Conservation (phyloP, 306 rosid species). For the Cicer arietinum region DNA sequence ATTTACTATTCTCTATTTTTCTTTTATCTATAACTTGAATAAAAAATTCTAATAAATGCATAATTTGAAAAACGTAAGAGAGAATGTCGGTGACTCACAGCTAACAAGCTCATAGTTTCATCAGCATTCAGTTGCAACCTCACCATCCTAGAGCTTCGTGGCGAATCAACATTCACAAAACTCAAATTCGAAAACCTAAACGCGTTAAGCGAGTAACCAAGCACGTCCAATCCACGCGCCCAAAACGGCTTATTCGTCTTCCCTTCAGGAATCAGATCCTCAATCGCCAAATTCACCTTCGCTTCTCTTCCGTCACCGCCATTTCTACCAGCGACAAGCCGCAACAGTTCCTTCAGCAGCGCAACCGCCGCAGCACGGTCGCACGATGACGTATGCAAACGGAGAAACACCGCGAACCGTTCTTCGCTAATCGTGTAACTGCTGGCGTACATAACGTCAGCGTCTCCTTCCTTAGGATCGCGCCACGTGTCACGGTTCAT, state of each 20-base stretch:
- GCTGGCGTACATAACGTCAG: constrained; percentile 58
- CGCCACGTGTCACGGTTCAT: constrained; percentile 68
- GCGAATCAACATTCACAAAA: constrained; percentile 54
- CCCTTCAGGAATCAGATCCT: constrained; percentile 74
- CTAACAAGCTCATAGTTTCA: constrained; percentile 58
- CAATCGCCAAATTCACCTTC: constrained; percentile 55
- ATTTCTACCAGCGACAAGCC: constrained; percentile 5
- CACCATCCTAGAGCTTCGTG: constrained; percentile 58
- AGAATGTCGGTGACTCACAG: constrained; percentile 52
- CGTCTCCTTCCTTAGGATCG: constrained; percentile 37
- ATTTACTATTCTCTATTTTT: too few relatives aligned
- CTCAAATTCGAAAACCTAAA: constrained; percentile 62
- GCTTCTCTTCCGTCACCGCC: background rate
- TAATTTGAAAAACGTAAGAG: background rate
- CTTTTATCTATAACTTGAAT: too few relatives aligned
- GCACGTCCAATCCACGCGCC: constrained; percentile 94
- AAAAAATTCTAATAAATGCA: too few relatives aligned
- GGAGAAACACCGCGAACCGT: constrained; percentile 60
- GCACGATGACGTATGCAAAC: constrained; percentile 80
- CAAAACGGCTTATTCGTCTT: constrained; percentile 73
- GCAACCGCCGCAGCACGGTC: constrained; percentile 74
- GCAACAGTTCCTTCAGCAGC: constrained; percentile 57
- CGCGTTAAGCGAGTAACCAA: constrained; percentile 85
- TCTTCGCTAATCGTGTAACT: constrained; percentile 48
- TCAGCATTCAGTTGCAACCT: constrained; percentile 57